A percentile compares a stretch with the other conserved stretches of the same genome.
phyloP scores from a whole-genome alignment of 2,329 filamentous ascomycete genomes.

The Chalaropsis thielavioides region DNA sequence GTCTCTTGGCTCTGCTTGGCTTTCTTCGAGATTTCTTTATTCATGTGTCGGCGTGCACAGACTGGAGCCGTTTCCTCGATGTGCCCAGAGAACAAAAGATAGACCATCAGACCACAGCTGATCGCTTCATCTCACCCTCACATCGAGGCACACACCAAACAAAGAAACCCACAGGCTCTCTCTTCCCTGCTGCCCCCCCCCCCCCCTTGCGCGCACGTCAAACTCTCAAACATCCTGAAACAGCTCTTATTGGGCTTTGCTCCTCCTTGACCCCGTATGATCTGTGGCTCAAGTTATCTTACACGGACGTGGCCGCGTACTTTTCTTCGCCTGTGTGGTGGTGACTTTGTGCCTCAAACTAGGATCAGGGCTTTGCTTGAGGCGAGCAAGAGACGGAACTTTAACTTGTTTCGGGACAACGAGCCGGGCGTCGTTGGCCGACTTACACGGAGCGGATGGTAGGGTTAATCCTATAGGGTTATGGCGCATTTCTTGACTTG shows the following conservation, averaged over 20 bases:
- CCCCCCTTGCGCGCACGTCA: background rate
- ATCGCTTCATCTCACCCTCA: background rate
- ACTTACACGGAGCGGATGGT: background rate
- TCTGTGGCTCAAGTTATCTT: background rate
- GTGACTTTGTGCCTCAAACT: background rate
- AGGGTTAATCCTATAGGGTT: background rate
- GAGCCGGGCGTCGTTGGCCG: background rate
- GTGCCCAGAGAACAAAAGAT: background rate
- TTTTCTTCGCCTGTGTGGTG: background rate
- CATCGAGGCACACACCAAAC: background rate
- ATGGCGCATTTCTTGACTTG: background rate
- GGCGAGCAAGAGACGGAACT: background rate
- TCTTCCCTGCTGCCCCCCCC: background rate
- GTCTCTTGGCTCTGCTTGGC: background rate
- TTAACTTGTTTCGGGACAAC: background rate
- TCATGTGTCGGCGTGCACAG: background rate
- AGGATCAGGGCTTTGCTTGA: background rate
- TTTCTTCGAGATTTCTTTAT: background rate
- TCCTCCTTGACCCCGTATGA: conserved; percentile 1
- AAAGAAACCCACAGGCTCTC: background rate
- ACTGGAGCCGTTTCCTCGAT: background rate
- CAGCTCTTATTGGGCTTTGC: background rate
- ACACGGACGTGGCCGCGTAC: background rate
- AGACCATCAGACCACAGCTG: background rate
- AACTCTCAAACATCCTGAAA: conserved; percentile 16